phyloP scores from a whole-genome alignment of 2,329 filamentous ascomycete genomes.

The Lecanoromycetidae sp. region DNA sequence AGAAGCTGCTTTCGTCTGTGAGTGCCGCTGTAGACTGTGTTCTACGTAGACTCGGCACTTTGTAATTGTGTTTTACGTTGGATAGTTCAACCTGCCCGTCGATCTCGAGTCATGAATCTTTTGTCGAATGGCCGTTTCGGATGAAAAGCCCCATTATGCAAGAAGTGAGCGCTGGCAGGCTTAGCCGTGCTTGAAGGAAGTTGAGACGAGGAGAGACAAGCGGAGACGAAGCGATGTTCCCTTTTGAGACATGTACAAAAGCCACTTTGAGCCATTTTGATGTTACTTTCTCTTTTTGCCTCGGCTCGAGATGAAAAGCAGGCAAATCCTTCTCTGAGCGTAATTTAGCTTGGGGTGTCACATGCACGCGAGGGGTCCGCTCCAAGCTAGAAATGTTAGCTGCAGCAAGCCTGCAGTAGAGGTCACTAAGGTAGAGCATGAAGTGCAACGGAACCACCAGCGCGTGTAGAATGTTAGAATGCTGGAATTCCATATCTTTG shows the following conservation, averaged over 20 bases:
- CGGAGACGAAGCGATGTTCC: conserved; percentile 4
- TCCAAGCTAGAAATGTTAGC: conserved; percentile 7
- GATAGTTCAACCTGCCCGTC: too few species aligned
- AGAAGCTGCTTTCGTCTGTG: too few species aligned
- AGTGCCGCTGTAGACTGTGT: too few species aligned
- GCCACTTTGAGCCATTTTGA: conserved; percentile 8
- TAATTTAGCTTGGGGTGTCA: conserved; percentile 7
- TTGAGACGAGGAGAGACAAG: not conserved
- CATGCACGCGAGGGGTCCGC: conserved; percentile 9
- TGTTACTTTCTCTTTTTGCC: not conserved
- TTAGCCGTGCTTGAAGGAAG: not conserved
- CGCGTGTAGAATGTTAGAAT: too few species aligned
- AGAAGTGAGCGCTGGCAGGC: not conserved
- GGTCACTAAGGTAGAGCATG: too few species aligned
- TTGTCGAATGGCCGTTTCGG: not conserved
- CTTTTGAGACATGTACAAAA: conserved; percentile 8
- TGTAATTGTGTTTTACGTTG: too few species aligned
- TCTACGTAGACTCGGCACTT: too few species aligned
- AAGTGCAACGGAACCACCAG: conserved; percentile 4
- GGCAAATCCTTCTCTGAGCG: conserved; percentile 2
- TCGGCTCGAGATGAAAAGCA: not conserved
- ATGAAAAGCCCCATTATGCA: conserved; percentile 9
- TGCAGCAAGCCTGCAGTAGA: conserved; percentile 6
- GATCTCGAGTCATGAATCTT: not conserved
- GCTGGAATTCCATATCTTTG: too few species aligned